phyloP scores from a whole-genome alignment of 2,329 filamentous ascomycete genomes.

The Lecanicillium sp. region DNA sequence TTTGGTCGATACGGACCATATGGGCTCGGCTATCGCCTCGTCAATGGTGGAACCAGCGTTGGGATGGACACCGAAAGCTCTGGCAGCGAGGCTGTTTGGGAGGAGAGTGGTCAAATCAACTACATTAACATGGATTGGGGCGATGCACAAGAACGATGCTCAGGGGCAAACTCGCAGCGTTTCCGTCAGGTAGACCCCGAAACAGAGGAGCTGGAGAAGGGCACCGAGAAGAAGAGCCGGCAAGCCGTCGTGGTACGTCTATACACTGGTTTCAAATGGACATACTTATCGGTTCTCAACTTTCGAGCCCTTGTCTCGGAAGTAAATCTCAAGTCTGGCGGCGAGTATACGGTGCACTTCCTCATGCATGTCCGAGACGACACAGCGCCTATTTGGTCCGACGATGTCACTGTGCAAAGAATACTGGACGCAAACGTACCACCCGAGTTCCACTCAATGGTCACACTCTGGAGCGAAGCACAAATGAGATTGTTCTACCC shows the following conservation, averaged over 20 bases:
- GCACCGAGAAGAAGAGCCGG: constrained; percentile 38
- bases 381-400: constrained; percentile 72
- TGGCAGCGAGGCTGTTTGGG: constrained; percentile 54
- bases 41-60: constrained; percentile 62
- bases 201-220: constrained; percentile 24
- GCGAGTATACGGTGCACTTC: constrained; percentile 77
- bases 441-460: constrained; percentile 70
- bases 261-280: constrained; percentile 73
- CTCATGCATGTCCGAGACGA: constrained; percentile 78
- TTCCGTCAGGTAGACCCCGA: constrained; percentile 36
- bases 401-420: constrained; percentile 62
- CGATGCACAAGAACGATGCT: constrained; percentile 43
- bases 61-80: constrained; percentile 64
- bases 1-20: constrained; percentile 81
- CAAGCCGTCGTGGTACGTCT: constrained; percentile 74
- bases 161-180: constrained; percentile 53
- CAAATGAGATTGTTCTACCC: constrained; percentile 76
- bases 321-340: constrained; percentile 66
- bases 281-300: constrained; percentile 68
- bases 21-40: constrained; percentile 70
- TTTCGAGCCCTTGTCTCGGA: constrained; percentile 76
- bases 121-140: constrained; percentile 49
- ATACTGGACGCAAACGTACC: constrained; percentile 60
- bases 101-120: constrained; percentile 44
- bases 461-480: constrained; percentile 75